Conservation (phyloP, 1,284 basidiomycete species). For the Calocybe gambosa region DNA sequence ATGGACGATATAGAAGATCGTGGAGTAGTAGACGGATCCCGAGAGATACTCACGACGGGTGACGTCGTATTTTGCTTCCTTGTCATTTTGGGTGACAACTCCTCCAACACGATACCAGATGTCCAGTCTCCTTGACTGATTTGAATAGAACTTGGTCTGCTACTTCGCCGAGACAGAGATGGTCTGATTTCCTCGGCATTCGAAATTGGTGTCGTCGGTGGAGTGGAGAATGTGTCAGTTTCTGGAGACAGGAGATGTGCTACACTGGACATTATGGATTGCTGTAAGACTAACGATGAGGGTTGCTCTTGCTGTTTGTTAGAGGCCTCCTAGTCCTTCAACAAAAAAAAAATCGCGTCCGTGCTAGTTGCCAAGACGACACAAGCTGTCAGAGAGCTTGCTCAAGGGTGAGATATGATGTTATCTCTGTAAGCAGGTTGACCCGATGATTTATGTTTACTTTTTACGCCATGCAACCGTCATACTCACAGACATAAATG, state of each 20-base stretch:
- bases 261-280: constrained; percentile 4
- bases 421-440: too few relatives aligned
- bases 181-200: constrained; percentile 28
- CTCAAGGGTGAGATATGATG: neutral
- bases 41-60: constrained; percentile 5
- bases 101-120: constrained; percentile 41
- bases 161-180: constrained; percentile 42
- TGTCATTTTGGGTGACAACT: constrained; percentile 30
- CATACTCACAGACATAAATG: too few relatives aligned
- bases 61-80: constrained; percentile 21
- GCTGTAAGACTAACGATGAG: too few relatives aligned
- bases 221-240: constrained; percentile 55
- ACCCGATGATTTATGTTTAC: too few relatives aligned
- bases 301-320: neutral
- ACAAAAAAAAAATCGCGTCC: neutral
- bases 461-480: too few relatives aligned
- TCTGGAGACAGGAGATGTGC: constrained; percentile 33
- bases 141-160: constrained; percentile 43
- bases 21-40: constrained; percentile 21
- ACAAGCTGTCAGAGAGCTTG: neutral
- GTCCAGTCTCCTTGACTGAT: constrained; percentile 42
- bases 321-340: neutral
- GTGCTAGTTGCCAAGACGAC: constrained; percentile 16
- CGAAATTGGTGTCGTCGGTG: constrained; percentile 47
- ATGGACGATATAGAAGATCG: constrained; percentile 11